Base-by-base conservation (phyloP, 225 moss, liverwort and hornwort species). In the Pseudoscleropodium purum region DNA sequence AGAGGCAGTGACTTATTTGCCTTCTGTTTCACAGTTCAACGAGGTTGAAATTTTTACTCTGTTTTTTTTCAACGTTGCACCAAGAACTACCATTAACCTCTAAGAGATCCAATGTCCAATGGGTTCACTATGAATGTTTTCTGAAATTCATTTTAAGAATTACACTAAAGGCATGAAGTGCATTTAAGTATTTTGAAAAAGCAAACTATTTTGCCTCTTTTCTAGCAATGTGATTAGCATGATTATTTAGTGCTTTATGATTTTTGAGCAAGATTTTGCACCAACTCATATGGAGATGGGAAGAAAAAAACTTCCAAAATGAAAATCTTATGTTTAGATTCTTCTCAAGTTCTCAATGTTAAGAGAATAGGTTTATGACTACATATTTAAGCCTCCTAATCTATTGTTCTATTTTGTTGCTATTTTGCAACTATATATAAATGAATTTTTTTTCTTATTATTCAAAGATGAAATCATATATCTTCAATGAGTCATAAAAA, bases 281-380 rank as follows among this genome's bases (percentile, higher is more conserved):
- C 4, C 6, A 68, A 21, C 1, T 21, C 7, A 21, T 21, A 6
- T 37, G 12, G 21, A 37, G 7, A 68, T 68, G 23, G 7, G 4
- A 68, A 68, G 12, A n/a, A 68, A 13, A 12, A 67, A n/a, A 68
- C 13, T 68, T 68, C 23, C 2, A 2, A n/a, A 68, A n/a, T 23
- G 23, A 68, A n/a, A 68, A 23, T n/a, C 68, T 23, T 21, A 23
- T 12, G 2, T n/a, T 4, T 37, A 68, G 7, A 68, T 23, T 68
- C 13, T 68, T 68, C 12, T 37, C 21, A 68, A 68, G 20, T 5
- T 21, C 4, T 68, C 6, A 37, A 19, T 1, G 4, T 4, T 12
- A 1, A 21, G 37, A 68, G 2, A 21, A 68, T 7, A 11, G 0
- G 4, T 12, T 4, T 1, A n/a, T 23, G 2, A 23, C n/a, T 1